A percentile compares a stretch with the other conserved stretches of the same genome.
Evolutionary conservation across 1,284 basidiomycete species (phyloP).

Genomic region (Ustilago trichophora): DNA sequence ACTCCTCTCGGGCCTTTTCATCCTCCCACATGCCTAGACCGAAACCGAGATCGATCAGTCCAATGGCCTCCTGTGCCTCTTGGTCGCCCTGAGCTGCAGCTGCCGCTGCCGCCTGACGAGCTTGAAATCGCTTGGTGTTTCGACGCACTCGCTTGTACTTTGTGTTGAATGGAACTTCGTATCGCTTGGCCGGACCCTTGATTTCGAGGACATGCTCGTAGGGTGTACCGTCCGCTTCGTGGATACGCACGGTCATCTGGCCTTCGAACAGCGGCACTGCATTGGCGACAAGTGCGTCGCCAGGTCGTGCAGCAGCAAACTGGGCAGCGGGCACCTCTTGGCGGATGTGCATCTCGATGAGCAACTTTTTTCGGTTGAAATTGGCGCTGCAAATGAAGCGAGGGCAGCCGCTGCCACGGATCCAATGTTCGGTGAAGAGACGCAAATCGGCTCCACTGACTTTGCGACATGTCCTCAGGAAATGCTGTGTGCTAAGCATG

Average conservation of each 20-base stretch:
- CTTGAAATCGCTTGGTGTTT: constrained; percentile 92
- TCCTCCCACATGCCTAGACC: constrained; percentile 92
- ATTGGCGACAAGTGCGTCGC: constrained; percentile 60
- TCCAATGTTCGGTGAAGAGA: constrained; percentile 96
- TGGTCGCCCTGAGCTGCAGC: constrained; percentile 78
- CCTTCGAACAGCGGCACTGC: constrained; percentile 72
- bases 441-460: constrained; percentile 81
- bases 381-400: constrained; percentile 86
- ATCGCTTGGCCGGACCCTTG: constrained; percentile 83
- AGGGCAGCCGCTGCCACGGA: constrained; percentile 96
- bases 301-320: constrained; percentile 56
- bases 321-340: constrained; percentile 81
- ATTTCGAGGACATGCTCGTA: constrained; percentile 98
- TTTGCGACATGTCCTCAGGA: constrained; percentile 90
- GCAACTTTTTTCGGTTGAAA: constrained; percentile 98
- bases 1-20: constrained; percentile 80
- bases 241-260: constrained; percentile 97
- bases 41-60: constrained; percentile 93
- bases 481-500: constrained; percentile 85
- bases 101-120: constrained; percentile 89
- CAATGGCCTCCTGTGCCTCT: constrained; percentile 88
- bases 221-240: constrained; percentile 98
- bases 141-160: constrained; percentile 97
- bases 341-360: constrained; percentile 91
- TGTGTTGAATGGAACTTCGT: constrained; percentile 99